These are phyloP conservation scores for Fomes fomentarius DNA, from an alignment of 1,284 basidiomycete species.

Conservation along the genomic window DNA sequence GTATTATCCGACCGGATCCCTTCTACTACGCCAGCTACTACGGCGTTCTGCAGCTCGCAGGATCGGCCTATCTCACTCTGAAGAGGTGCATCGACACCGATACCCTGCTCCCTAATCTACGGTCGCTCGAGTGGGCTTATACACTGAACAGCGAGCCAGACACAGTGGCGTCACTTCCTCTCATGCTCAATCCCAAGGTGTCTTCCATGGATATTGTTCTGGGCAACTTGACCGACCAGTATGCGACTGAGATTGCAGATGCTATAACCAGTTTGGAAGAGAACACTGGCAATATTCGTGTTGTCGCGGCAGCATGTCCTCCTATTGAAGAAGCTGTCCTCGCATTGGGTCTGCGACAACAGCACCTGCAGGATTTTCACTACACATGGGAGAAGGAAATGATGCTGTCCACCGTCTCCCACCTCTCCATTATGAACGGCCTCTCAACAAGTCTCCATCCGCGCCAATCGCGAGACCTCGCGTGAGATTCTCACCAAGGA, in stretches of 20 bases:
- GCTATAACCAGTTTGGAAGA: constrained; percentile 6
- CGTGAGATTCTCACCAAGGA: background rate
- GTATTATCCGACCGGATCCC: background rate
- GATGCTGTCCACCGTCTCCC: constrained; percentile 5
- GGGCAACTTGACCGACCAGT: background rate
- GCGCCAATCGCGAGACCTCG: constrained; percentile 4
- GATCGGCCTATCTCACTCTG: constrained; percentile 4
- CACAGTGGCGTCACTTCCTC: constrained; percentile 10
- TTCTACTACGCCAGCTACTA: background rate
- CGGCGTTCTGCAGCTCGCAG: background rate
- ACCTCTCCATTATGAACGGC: constrained; percentile 6
- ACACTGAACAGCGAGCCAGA: background rate
- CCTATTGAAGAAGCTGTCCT: constrained; percentile 12
- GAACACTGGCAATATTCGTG: constrained; percentile 9
- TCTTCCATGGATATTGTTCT: constrained; percentile 6
- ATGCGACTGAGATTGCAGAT: constrained; percentile 5
- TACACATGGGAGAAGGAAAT: constrained; percentile 10
- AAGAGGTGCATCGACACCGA: background rate
- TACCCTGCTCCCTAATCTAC: constrained; percentile 19
- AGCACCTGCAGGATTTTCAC: constrained; percentile 8
- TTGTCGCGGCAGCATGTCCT: background rate
- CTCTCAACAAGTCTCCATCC: constrained; percentile 10
- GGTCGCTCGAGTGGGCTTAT: constrained; percentile 17
- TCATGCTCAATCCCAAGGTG: constrained; percentile 18
- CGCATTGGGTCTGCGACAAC: constrained; percentile 4